Base-by-base conservation (phyloP, 495 filamentous ascomycete species). In the Talaromyces borbonicus region DNA sequence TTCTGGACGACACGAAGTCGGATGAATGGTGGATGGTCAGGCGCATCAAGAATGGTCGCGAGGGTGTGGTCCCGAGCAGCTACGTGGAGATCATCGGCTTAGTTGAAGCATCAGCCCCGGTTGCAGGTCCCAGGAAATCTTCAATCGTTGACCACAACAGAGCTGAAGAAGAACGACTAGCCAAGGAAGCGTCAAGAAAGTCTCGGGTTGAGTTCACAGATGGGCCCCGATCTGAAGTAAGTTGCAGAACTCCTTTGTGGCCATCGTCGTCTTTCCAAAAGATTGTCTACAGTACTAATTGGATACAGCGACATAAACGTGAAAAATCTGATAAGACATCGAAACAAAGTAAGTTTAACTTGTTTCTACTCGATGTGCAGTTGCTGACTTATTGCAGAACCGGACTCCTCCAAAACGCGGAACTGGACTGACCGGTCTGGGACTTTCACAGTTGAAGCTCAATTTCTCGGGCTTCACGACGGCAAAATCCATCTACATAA, bases 21-120 rank as follows among this genome's bases (percentile, higher is more conserved):
- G 89, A 95, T 36, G 92, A 99, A 59, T 99, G 92, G 92, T 97
- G 93, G 90, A 84, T 89, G 72, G 89, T 99, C 8, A 79, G 85
- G 38, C 78, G 89, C 24, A 51, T 94, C 39, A 89, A 88, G 68
- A 96, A 90, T 60, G 85, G 86, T 37, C 87, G 85, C 56, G 86
- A 94, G 59, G 93, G 92, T n/a, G 92, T 97, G 8, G 90, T 99
- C n/a, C 92, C 92, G 4, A 89, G 87, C 67, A 93, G 85, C 63
- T 99, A 96, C 61, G 81, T 97, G 41, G 92, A 99, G 60, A 69
- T 93, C 23, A 85, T 74, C 8, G 85, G 83, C 31, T 74, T 74
- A 2, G 62, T 81, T 16, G 50, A 70, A 26, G 49, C 64, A 19
- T 49, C 69, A 18, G 53, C 66, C 15, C 67, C 70, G 27, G 62